phyloP scores from a whole-genome alignment of 345 rosid genomes.

The Lumnitzera littorea region DNA sequence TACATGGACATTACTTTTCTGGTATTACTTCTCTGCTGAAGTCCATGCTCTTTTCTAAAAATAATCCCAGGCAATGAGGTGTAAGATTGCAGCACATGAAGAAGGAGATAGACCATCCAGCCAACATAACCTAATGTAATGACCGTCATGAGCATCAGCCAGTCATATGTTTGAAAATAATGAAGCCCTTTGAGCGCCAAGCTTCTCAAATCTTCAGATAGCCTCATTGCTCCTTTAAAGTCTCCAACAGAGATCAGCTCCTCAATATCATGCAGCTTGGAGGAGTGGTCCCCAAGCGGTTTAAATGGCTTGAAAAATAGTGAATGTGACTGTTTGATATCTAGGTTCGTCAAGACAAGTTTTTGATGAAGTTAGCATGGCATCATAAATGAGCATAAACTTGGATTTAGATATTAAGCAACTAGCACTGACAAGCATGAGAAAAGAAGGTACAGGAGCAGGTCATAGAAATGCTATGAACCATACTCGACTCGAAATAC shows the following conservation, averaged over 20 bases:
- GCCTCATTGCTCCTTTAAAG: conserved; percentile 62
- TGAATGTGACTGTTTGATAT: conserved; percentile 65
- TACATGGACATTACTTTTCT: conserved; percentile 63
- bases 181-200: conserved; percentile 84
- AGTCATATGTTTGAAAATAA: conserved; percentile 93
- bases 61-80: conserved; percentile 51
- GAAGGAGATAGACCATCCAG: conserved; percentile 81
- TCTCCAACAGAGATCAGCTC: conserved; percentile 39
- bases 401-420: background rate
- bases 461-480: too few species aligned
- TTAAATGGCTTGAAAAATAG: conserved; percentile 75
- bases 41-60: conserved; percentile 38
- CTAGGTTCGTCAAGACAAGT: conserved; percentile 54
- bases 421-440: background rate
- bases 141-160: conserved; percentile 87
- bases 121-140: conserved; percentile 85
- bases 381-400: background rate
- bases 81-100: conserved; percentile 83
- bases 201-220: conserved; percentile 64
- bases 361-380: too few species aligned
- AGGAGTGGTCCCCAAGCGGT: conserved; percentile 45
- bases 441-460: background rate
- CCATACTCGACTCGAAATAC: too few species aligned
- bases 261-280: conserved; percentile 53
- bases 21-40: conserved; percentile 35